Conservation (phyloP, 106 monocot species). For the Narthecium ossifragum region DNA sequence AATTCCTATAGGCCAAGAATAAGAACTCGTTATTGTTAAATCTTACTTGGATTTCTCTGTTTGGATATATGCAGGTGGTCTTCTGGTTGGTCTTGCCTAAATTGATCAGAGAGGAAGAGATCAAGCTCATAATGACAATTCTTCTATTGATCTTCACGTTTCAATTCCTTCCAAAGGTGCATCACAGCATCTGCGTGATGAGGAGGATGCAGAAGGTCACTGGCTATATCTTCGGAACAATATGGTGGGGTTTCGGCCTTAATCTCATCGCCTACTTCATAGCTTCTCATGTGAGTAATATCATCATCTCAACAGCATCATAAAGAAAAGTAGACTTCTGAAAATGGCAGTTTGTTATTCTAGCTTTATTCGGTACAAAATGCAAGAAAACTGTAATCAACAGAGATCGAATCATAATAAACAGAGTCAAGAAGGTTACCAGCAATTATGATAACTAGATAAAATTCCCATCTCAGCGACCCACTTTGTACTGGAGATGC, state of each 20-base stretch:
- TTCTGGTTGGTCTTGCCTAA: conserved; percentile 65
- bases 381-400: no score
- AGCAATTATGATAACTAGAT: no score
- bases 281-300: conserved; percentile 79
- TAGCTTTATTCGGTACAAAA: no score
- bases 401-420: no score
- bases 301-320: background rate
- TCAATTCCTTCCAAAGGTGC: conserved; percentile 85
- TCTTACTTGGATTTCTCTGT: background rate
- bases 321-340: background rate
- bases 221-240: conserved; percentile 85
- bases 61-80: conserved; percentile 38
- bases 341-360: no score
- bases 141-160: conserved; percentile 68
- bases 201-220: conserved; percentile 92
- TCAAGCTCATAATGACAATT: conserved; percentile 60
- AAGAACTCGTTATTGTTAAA: no score
- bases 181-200: conserved; percentile 76
- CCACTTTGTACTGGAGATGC: no score
- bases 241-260: conserved; percentile 96
- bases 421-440: no score
- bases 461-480: no score
- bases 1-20: no score
- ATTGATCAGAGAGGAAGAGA: conserved; percentile 48
- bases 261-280: conserved; percentile 92